phyloP scores from a whole-genome alignment of 148 eudicot species.

The Polygonum maritimum region DNA sequence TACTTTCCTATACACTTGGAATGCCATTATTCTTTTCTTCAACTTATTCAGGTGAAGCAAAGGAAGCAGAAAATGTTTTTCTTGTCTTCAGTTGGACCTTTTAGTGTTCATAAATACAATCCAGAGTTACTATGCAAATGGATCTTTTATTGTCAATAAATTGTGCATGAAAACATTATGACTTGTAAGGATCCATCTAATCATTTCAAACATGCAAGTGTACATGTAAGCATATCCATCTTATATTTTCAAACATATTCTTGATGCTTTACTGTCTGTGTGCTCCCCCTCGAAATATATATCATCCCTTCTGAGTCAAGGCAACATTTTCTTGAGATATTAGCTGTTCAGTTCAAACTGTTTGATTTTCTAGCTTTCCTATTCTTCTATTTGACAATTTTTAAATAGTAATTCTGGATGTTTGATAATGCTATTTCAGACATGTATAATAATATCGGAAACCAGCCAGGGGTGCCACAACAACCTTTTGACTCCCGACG shows the following conservation, averaged over 20 bases:
- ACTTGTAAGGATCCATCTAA: neutral
- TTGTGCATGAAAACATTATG: neutral
- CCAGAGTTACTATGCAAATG: no score
- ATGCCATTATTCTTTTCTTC: neutral
- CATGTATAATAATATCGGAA: conserved; percentile 78
- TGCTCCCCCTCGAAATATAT: neutral
- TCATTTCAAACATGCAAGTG: neutral
- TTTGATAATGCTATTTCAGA: conserved; percentile 19
- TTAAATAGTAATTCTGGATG: neutral
- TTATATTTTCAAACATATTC: neutral
- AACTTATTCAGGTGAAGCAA: neutral
- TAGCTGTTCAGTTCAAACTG: neutral
- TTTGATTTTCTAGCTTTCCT: neutral
- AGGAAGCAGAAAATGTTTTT: neutral
- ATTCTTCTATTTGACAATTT: neutral
- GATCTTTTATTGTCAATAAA: neutral
- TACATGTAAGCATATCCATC: neutral
- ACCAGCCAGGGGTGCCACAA: conserved; percentile 17
- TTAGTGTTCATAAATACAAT: neutral
- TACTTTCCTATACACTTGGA: neutral
- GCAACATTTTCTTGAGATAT: neutral
- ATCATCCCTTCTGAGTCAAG: neutral
- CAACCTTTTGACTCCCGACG: conserved; percentile 42
- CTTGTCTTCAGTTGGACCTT: neutral
- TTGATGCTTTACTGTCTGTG: neutral